Percentiles rank a stretch among this genome's conserved stretches.
phyloP scores from a whole-genome alignment of 768 basidiomycete genomes.

The Cyathus striatus region DNA sequence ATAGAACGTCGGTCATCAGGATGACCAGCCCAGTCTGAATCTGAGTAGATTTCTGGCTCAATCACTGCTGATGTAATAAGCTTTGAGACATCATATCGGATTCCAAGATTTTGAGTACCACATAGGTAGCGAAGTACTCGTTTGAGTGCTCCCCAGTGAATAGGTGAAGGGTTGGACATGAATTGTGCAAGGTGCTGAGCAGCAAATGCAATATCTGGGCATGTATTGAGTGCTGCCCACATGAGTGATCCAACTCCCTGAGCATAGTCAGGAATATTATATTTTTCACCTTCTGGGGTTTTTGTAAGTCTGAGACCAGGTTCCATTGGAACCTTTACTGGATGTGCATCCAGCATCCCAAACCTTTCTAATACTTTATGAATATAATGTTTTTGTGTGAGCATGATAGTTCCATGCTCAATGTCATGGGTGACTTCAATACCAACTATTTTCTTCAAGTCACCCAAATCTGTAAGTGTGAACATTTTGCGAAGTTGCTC shows the following conservation, averaged over 20 bases:
- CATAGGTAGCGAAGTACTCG: background rate
- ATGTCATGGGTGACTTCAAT: too few relatives aligned
- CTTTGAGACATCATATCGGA: too few relatives aligned
- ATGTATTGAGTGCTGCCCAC: background rate
- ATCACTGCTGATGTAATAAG: too few relatives aligned
- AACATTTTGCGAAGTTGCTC: background rate
- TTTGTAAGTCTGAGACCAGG: background rate
- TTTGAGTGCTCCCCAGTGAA: background rate
- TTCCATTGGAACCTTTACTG: background rate
- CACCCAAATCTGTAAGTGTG: background rate
- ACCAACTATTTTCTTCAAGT: too few relatives aligned
- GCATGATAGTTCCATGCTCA: background rate
- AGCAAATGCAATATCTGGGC: background rate
- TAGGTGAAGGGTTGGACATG: background rate
- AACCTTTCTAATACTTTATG: background rate
- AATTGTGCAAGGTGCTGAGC: background rate
- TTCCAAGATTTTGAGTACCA: background rate
- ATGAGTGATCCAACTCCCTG: background rate
- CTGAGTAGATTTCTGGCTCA: background rate
- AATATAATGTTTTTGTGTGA: background rate
- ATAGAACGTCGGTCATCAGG: background rate
- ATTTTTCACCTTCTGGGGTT: background rate
- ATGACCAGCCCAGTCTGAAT: background rate
- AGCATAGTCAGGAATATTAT: background rate
- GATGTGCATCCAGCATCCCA: background rate